Evolutionary conservation across 192 early-diverging fungal species (phyloP).

Genomic region (Linnemannia elongata): DNA sequence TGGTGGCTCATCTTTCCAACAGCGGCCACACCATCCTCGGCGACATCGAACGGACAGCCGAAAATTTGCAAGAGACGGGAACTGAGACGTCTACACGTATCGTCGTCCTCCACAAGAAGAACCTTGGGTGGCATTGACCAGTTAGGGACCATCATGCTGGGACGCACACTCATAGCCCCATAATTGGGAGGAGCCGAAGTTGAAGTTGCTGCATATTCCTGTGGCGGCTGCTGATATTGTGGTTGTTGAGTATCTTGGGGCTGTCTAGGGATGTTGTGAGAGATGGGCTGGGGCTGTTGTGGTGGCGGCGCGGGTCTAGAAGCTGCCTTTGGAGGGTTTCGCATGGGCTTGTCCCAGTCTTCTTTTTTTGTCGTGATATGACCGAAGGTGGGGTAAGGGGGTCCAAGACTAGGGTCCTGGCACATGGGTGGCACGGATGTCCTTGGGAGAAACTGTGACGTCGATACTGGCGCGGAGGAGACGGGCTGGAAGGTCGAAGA

Average conservation of each 20-base stretch:
- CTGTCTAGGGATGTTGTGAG: slow-evolving; percentile 1
- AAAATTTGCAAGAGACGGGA: slow-evolving; percentile 67
- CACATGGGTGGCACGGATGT: slow-evolving; percentile 31
- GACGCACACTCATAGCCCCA: background rate
- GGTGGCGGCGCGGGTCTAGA: background rate
- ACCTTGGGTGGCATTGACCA: slow-evolving; percentile 68
- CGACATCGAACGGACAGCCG: slow-evolving; percentile 77
- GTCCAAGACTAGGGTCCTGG: slow-evolving; percentile 35
- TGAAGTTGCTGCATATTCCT: background rate
- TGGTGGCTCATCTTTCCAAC: slow-evolving; percentile 68
- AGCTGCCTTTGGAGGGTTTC: background rate
- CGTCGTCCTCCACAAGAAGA: slow-evolving; percentile 79
- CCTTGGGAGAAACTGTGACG: slow-evolving; percentile 4
- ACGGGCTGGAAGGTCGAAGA: background rate
- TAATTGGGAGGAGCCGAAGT: slow-evolving; percentile 1
- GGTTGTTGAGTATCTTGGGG: slow-evolving; percentile 10
- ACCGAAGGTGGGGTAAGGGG: slow-evolving; percentile 6
- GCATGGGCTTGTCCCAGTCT: slow-evolving; percentile 29
- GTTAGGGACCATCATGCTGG: slow-evolving; percentile 26
- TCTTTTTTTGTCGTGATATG: slow-evolving; percentile 38
- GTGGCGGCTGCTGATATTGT: slow-evolving; percentile 20
- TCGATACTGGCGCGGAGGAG: background rate
- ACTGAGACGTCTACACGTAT: slow-evolving; percentile 61
- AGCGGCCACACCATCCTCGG: slow-evolving; percentile 75
- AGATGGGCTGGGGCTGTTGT: slow-evolving; percentile 16